phyloP scores from a whole-genome alignment of 768 basidiomycete genomes.

The Phanerochaete sordida region DNA sequence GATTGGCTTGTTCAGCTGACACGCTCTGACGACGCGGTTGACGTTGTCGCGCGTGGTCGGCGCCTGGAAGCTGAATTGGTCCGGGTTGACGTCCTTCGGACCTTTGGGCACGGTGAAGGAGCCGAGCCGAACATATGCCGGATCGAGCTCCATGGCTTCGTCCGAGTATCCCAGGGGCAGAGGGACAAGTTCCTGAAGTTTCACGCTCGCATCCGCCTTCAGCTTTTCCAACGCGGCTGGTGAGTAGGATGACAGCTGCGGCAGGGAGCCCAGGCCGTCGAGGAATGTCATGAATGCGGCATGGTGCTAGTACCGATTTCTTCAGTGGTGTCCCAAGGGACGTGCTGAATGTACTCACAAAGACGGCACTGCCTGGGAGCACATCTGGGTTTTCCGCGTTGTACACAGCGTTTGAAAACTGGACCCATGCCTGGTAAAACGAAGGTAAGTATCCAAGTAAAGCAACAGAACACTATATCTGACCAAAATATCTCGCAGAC shows the following conservation, averaged over 20 bases:
- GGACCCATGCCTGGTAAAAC: slow-evolving; percentile 76
- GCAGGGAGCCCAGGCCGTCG: slow-evolving; percentile 81
- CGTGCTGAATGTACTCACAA: slow-evolving; percentile 47
- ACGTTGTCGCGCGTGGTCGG: slow-evolving; percentile 89
- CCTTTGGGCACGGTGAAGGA: slow-evolving; percentile 72
- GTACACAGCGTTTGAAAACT: slow-evolving; percentile 72
- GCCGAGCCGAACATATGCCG: slow-evolving; percentile 53
- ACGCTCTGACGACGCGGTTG: slow-evolving; percentile 84
- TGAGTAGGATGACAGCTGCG: slow-evolving; percentile 67
- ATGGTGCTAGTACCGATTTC: slow-evolving; percentile 58
- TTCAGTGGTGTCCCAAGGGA: not conserved
- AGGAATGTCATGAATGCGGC: slow-evolving; percentile 91
- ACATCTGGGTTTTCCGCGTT: slow-evolving; percentile 8
- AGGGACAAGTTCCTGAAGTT: slow-evolving; percentile 45
- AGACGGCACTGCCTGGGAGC: slow-evolving; percentile 51
- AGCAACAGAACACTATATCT: slow-evolving; percentile 18
- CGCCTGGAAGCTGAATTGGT: slow-evolving; percentile 76
- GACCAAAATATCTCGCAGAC: slow-evolving; percentile 87
- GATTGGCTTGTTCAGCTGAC: slow-evolving; percentile 87
- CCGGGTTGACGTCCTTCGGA: slow-evolving; percentile 27
- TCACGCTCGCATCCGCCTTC: slow-evolving; percentile 50
- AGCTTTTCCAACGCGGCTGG: slow-evolving; percentile 54
- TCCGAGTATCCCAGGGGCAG: not conserved
- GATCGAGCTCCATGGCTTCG: slow-evolving; percentile 1
- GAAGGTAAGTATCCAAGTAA: not conserved